A percentile compares a stretch with the other conserved stretches of the same genome.
Conservation (phyloP, 1,284 basidiomycete genomes). For the Trametes versicolor region DNA sequence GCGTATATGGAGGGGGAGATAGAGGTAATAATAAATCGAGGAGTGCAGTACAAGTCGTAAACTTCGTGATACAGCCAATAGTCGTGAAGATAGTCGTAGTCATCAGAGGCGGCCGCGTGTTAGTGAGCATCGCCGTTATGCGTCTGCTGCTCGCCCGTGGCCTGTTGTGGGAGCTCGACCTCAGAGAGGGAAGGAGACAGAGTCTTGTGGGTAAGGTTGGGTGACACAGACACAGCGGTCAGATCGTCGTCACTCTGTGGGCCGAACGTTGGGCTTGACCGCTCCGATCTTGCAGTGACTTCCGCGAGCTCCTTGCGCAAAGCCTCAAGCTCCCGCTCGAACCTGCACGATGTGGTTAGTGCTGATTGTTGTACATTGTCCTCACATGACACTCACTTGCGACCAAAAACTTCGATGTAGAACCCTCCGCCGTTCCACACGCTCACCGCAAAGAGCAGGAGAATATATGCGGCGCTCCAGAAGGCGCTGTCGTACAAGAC, state of each 20-base stretch:
- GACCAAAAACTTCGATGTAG: slow-evolving; percentile 95
- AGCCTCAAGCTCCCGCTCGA: slow-evolving; percentile 89
- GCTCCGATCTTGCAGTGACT: slow-evolving; percentile 52
- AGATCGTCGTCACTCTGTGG: slow-evolving; percentile 46
- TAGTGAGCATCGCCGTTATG: slow-evolving; percentile 17
- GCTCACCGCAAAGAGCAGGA: slow-evolving; percentile 82
- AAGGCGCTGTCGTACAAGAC: slow-evolving; percentile 80
- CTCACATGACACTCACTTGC: slow-evolving; percentile 72
- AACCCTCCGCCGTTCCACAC: slow-evolving; percentile 89
- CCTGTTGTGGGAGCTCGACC: slow-evolving; percentile 37
- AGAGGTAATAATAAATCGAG: neutral
- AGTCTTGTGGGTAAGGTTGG: slow-evolving; percentile 34
- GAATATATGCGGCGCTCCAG: slow-evolving; percentile 82
- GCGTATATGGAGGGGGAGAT: slow-evolving; percentile 2
- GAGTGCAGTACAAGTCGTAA: slow-evolving; percentile 28
- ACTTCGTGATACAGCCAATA: slow-evolving; percentile 26
- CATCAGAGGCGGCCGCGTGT: neutral
- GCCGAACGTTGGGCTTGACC: slow-evolving; percentile 58
- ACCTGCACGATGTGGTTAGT: slow-evolving; percentile 56
- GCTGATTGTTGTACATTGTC: neutral
- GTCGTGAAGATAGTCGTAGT: neutral
- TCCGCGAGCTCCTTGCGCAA: slow-evolving; percentile 88
- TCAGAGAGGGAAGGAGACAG: slow-evolving; percentile 38
- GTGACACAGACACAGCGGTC: slow-evolving; percentile 39
- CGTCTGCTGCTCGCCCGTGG: slow-evolving; percentile 16